These are phyloP conservation scores for Pythium insidiosum DNA, from an alignment of 352 stramenopile species.

Conservation along the genomic window DNA sequence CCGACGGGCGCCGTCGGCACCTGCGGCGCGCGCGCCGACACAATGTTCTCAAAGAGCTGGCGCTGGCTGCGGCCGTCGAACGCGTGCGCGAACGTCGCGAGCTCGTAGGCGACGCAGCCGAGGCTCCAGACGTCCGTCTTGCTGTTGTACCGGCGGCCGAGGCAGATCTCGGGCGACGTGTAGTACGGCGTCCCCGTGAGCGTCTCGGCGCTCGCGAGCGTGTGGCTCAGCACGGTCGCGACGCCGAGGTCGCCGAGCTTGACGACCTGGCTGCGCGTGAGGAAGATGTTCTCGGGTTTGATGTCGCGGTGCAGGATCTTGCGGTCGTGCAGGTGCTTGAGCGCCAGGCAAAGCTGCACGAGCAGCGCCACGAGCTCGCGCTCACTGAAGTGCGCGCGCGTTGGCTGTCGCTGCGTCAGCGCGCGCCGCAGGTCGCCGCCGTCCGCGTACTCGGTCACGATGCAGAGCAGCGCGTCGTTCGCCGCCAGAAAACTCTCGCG, in stretches of 20 bases:
- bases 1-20: constrained; percentile 17
- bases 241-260: constrained; percentile 80
- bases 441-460: constrained; percentile 82
- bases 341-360: constrained; percentile 59
- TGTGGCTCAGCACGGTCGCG: constrained; percentile 65
- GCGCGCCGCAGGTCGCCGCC: constrained; percentile 60
- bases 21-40: constrained; percentile 22
- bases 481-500: constrained; percentile 60
- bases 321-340: constrained; percentile 75
- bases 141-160: constrained; percentile 89
- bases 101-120: constrained; percentile 91
- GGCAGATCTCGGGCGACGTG: constrained; percentile 91
- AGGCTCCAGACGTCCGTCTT: constrained; percentile 94
- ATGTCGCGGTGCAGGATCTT: constrained; percentile 86
- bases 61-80: constrained; percentile 83
- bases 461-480: constrained; percentile 53
- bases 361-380: constrained; percentile 46
- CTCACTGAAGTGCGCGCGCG: constrained; percentile 19
- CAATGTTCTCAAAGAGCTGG: constrained; percentile 73
- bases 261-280: constrained; percentile 49
- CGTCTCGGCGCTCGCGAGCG: constrained; percentile 62
- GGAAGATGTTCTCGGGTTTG: constrained; percentile 85
- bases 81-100: constrained; percentile 79
- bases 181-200: constrained; percentile 86
- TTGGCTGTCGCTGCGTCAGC: constrained; percentile 23